phyloP scores from a whole-genome alignment of 108 stramenopile species.

The Skeletonema tropicum region DNA sequence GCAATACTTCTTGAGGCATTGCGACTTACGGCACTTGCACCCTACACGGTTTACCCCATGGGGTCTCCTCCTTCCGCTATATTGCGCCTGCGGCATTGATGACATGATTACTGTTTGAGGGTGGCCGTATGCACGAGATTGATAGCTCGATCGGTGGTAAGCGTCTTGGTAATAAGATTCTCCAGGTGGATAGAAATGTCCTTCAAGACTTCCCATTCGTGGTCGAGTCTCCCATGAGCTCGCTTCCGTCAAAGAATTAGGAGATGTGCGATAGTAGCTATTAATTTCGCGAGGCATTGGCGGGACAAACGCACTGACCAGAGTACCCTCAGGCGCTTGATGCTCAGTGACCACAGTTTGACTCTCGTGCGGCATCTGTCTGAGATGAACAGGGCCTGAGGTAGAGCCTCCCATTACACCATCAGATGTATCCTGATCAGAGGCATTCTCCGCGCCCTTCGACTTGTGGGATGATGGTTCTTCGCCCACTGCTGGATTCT shows the following conservation, averaged over 20 bases:
- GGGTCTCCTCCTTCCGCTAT: not conserved
- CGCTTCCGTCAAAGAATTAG: not conserved
- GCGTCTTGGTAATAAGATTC: constrained; percentile 9
- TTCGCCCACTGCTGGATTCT: not conserved
- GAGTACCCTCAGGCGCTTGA: not conserved
- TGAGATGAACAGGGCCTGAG: not conserved
- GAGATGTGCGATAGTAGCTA: not conserved
- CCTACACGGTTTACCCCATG: constrained; percentile 64
- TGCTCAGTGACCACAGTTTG: not conserved
- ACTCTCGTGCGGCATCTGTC: not conserved
- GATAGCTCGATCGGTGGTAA: constrained; percentile 1
- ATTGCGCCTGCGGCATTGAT: not conserved
- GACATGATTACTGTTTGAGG: not conserved
- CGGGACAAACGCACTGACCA: not conserved
- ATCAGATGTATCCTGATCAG: not conserved
- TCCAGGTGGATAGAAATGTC: not conserved
- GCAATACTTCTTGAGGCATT: constrained; percentile 96
- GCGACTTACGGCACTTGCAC: constrained; percentile 92
- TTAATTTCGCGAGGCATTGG: not conserved
- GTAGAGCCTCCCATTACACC: not conserved
- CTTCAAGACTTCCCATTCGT: not conserved
- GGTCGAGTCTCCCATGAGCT: not conserved
- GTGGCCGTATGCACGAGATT: not conserved
- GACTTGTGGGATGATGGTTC: not conserved
- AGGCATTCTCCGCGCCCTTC: not conserved